These are phyloP conservation scores for Mycena latifolia DNA, from an alignment of 768 basidiomycete genomes.

Conservation along the genomic window DNA sequence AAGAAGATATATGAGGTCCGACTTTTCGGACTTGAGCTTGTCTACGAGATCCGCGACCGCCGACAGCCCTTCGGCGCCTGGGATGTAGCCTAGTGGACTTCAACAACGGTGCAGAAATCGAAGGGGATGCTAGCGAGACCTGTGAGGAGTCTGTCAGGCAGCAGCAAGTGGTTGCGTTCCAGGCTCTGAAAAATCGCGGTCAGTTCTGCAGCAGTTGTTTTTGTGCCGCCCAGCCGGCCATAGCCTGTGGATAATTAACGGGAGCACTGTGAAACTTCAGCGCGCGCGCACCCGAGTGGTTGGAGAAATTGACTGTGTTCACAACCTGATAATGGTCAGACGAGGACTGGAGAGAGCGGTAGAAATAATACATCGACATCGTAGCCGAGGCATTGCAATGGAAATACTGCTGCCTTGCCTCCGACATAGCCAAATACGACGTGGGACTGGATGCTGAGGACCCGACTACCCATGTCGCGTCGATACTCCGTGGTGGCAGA, in stretches of 20 bases:
- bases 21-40: slow-evolving; percentile 68
- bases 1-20: slow-evolving; percentile 84
- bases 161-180: slow-evolving; percentile 81
- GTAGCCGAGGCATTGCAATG: slow-evolving; percentile 89
- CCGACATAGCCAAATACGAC: slow-evolving; percentile 96
- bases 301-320: slow-evolving; percentile 95
- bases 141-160: slow-evolving; percentile 82
- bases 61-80: slow-evolving; percentile 81
- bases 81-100: slow-evolving; percentile 79
- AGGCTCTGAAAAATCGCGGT: slow-evolving; percentile 78
- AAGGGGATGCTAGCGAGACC: slow-evolving; percentile 54
- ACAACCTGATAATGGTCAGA: slow-evolving; percentile 66
- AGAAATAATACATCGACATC: slow-evolving; percentile 87
- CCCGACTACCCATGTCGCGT: slow-evolving; percentile 64
- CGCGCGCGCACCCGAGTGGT: slow-evolving; percentile 80
- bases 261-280: background rate
- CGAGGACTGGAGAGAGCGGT: slow-evolving; percentile 18
- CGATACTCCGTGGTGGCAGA: too few relatives aligned
- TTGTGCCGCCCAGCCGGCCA: slow-evolving; percentile 83
- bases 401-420: slow-evolving; percentile 82
- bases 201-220: slow-evolving; percentile 84
- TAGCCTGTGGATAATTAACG: slow-evolving; percentile 69
- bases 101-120: background rate
- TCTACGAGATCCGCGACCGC: slow-evolving; percentile 73
- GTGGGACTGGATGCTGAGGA: slow-evolving; percentile 94